Evolutionary conservation across 148 eudicot genomes (phyloP).

Genomic region (Diospyros kaki): DNA sequence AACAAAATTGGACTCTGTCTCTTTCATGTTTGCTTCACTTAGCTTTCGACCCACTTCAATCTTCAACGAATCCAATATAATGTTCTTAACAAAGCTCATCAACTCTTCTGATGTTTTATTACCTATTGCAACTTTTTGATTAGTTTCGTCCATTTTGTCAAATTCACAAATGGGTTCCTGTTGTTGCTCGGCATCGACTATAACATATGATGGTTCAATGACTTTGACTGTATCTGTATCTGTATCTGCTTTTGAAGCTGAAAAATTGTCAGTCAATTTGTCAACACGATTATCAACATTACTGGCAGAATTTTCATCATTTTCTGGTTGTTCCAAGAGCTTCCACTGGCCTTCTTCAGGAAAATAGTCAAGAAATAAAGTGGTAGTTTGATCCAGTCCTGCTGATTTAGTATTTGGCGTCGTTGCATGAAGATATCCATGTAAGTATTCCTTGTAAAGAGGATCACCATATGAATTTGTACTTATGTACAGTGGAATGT

Average conservation of each 20-base stretch:
- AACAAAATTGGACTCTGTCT: conserved; percentile 43
- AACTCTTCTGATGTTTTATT: conserved; percentile 25
- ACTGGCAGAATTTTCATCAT: conserved; percentile 20
- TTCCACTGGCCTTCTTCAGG: conserved; percentile 80
- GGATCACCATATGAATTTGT: conserved; percentile 33
- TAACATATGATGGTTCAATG: conserved; percentile 73
- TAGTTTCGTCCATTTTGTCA: conserved; percentile 13
- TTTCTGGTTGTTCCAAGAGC: conserved; percentile 47
- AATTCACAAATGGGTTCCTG: conserved; percentile 33
- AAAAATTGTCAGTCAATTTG: conserved; percentile 15
- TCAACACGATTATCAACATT: conserved; percentile 15
- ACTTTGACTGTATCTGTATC: conserved; percentile 38
- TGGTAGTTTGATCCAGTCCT: conserved; percentile 37
- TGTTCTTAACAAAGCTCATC: conserved; percentile 32
- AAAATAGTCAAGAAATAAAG: conserved; percentile 60
- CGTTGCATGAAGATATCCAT: conserved; percentile 42
- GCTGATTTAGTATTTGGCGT: conserved; percentile 31
- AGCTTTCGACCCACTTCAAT: conserved; percentile 73
- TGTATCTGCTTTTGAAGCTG: conserved; percentile 16
- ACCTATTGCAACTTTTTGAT: conserved; percentile 18
- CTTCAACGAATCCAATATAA: conserved; percentile 51
- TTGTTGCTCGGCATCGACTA: conserved; percentile 49
- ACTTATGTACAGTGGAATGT: conserved; percentile 25
- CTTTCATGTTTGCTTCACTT: conserved; percentile 43
- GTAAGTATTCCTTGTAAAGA: conserved; percentile 47